Evolutionary conservation across 2,329 filamentous ascomycete species (phyloP).

Genomic region (Trichoderma sp.): DNA sequence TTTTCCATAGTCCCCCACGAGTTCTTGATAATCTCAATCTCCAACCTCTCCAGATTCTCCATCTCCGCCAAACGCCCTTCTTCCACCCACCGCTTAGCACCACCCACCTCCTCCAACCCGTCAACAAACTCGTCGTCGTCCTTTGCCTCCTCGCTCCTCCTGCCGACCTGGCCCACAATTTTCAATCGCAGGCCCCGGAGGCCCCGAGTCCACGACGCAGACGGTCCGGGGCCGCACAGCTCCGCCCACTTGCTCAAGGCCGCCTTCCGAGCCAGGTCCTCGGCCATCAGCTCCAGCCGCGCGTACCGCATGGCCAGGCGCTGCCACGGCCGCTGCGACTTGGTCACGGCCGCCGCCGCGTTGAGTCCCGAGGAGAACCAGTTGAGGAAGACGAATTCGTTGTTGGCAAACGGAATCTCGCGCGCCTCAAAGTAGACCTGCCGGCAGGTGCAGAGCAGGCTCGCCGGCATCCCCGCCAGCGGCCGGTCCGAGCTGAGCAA

Average conservation of each 20-base stretch:
- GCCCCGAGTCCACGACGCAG: slow-evolving; percentile 31
- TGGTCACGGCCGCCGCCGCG: slow-evolving; percentile 39
- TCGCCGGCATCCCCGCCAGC: slow-evolving; percentile 40
- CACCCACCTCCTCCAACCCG: slow-evolving; percentile 20
- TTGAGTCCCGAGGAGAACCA: slow-evolving; percentile 46
- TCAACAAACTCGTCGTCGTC: slow-evolving; percentile 3
- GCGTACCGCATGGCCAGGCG: slow-evolving; percentile 38
- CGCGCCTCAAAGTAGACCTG: slow-evolving; percentile 45
- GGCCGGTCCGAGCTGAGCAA: slow-evolving; percentile 36
- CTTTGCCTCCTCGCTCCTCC: slow-evolving; percentile 20
- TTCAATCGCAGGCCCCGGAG: slow-evolving; percentile 41
- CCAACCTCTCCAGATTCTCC: slow-evolving; percentile 34
- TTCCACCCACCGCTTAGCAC: slow-evolving; percentile 23
- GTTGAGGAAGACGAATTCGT: slow-evolving; percentile 47
- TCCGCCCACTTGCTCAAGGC: slow-evolving; percentile 35
- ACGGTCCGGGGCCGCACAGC: slow-evolving; percentile 30
- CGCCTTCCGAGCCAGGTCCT: slow-evolving; percentile 34
- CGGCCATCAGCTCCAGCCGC: slow-evolving; percentile 40
- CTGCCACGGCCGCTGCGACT: slow-evolving; percentile 42
- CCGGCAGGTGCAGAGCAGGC: slow-evolving; percentile 37
- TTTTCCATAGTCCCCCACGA: slow-evolving; percentile 34
- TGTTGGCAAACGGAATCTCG: slow-evolving; percentile 39
- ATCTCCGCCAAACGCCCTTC: slow-evolving; percentile 35
- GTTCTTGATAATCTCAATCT: slow-evolving; percentile 40
- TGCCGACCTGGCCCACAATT: slow-evolving; percentile 32